Evolutionary conservation across 176 grass and related monocot genomes (phyloP).

Genomic region (Secale cereale): DNA sequence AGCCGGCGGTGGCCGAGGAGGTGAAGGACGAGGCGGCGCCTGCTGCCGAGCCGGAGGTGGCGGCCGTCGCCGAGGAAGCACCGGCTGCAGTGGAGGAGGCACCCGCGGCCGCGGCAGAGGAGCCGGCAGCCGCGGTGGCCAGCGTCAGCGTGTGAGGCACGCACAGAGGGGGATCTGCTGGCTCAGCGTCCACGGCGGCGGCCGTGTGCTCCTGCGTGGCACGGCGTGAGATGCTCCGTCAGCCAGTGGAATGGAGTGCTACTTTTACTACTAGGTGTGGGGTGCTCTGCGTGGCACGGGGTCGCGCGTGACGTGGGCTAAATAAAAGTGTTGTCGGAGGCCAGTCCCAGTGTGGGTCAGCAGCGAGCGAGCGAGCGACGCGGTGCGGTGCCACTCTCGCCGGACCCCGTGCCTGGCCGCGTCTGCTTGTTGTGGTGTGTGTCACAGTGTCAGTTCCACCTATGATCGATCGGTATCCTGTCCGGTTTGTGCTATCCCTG

Average conservation of each 20-base stretch:
- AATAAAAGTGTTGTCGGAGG: slow-evolving; percentile 30
- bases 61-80: not conserved
- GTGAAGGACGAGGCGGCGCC: not conserved
- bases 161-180: not conserved
- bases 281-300: not conserved
- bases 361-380: not conserved
- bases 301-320: slow-evolving; percentile 29
- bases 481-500: not conserved
- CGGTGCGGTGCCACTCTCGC: no score
- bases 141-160: slow-evolving; percentile 38
- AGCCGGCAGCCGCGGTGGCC: not conserved
- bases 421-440: not conserved
- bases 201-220: slow-evolving; percentile 19
- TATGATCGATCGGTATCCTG: not conserved
- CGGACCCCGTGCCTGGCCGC: no score
- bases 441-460: no score
- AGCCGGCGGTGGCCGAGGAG: not conserved
- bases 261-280: slow-evolving; percentile 1
- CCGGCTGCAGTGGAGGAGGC: not conserved
- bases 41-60: slow-evolving; percentile 6
- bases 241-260: not conserved
- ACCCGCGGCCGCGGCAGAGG: not conserved
- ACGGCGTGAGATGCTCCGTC: not conserved
- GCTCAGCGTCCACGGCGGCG: slow-evolving; percentile 4
- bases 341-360: slow-evolving; percentile 4